Evolutionary conservation across 129 eudicot species (phyloP), one percentile per base, ranked within the genome.

Genomic region (Flaveria linearis): DNA sequence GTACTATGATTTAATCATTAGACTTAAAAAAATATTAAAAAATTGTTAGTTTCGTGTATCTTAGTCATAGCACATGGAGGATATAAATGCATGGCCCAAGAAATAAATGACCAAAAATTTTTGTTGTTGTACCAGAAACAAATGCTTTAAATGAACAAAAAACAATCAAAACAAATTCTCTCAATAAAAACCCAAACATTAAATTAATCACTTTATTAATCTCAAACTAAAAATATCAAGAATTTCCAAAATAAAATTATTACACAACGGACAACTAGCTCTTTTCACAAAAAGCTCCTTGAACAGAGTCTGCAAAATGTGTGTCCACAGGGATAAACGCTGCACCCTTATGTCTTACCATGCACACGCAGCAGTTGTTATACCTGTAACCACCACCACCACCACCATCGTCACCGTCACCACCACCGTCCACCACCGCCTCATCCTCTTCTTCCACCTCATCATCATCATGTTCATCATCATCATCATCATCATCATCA

Each of bases 251-350:
- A 94, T 89, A 74, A 79, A 81, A 73, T 80, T 84, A 76, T 89
- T 94, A 86, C 99, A 94, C 74, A 91, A 86, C 1, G 99, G 99
- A 81, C 99, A 94, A 73, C 86, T 86, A 12, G 91, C 96, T 64
- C 89, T 86, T 71, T 89, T 86, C 15, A 87, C 96, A 78, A 78
- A 87, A 33, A 94, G 78, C 88, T 94, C 99, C 93, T 86, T 1
- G 99, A 94, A 57, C 99, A 94, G 42, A 87, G 72, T 81, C 97
- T 84, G 83, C 99, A 94, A 65, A 88, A 94, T 0, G 99, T 88
- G 76, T 94, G 99, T 0, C 99, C 99, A 82, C 99, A 94, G 10
- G 99, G 60, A 85, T 83, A 80, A 91, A 91, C 53, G 97, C 97
- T 64, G 96, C 85, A 4, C 99, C 97, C 75, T 89, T 94, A 72